phyloP scores from a whole-genome alignment of 768 basidiomycete genomes.

The Amanita polypyramis region DNA sequence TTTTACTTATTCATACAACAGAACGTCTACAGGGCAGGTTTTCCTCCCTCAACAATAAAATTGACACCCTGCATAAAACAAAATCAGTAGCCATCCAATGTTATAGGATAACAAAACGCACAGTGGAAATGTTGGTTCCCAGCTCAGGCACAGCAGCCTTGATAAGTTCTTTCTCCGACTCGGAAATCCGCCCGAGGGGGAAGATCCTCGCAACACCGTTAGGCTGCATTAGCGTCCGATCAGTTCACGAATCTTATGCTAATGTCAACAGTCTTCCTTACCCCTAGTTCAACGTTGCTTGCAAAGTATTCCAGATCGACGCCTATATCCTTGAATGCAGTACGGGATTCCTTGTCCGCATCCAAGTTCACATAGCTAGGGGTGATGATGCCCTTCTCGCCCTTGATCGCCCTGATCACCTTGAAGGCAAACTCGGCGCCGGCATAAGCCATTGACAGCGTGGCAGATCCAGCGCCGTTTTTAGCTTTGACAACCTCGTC shows the following conservation, averaged over 20 bases:
- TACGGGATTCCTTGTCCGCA: slow-evolving; percentile 61
- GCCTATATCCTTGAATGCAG: slow-evolving; percentile 74
- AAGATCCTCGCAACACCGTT: slow-evolving; percentile 78
- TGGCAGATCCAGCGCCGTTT: slow-evolving; percentile 87
- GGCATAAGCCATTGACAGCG: slow-evolving; percentile 94
- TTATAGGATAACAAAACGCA: slow-evolving; percentile 18
- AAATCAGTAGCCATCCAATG: background rate
- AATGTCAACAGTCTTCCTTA: slow-evolving; percentile 19
- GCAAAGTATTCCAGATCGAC: slow-evolving; percentile 81
- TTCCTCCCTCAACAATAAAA: slow-evolving; percentile 22
- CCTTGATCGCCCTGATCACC: slow-evolving; percentile 74
- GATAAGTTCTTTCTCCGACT: slow-evolving; percentile 67
- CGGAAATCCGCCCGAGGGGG: slow-evolving; percentile 66
- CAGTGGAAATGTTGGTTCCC: slow-evolving; percentile 58
- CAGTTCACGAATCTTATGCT: background rate
- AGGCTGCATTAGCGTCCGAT: slow-evolving; percentile 29
- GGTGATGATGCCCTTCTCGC: slow-evolving; percentile 78
- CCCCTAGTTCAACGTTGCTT: slow-evolving; percentile 80
- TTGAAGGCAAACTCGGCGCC: slow-evolving; percentile 84
- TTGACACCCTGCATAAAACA: slow-evolving; percentile 22
- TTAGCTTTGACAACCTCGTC: slow-evolving; percentile 99
- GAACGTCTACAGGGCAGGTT: slow-evolving; percentile 4
- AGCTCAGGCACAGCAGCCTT: slow-evolving; percentile 78
- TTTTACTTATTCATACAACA: background rate
- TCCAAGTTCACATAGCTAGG: slow-evolving; percentile 78